A percentile compares a stretch with the other conserved stretches of the same genome.
phyloP scores from a whole-genome alignment of 257 asterid species.

The Ajuga chamaepitys region DNA sequence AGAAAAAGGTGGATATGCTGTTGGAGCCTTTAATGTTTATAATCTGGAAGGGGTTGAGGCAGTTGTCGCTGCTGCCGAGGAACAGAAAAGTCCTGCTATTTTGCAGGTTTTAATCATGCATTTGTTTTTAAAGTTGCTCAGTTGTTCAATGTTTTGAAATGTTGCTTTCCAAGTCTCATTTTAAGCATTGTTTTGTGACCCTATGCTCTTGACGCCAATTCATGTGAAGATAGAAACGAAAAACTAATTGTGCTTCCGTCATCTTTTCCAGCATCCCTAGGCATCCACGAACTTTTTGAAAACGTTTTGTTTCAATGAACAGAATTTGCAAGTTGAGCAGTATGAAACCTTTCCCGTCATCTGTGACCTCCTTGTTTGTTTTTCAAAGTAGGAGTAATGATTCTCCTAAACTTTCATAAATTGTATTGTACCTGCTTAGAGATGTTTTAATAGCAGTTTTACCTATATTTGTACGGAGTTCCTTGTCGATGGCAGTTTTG shows the following conservation, averaged over 20 bases:
- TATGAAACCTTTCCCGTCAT: neutral
- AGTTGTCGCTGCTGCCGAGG: slow-evolving; percentile 96
- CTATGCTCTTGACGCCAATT: neutral
- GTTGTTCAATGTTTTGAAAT: neutral
- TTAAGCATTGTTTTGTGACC: neutral
- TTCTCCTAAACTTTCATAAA: neutral
- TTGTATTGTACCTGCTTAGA: neutral
- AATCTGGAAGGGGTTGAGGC: slow-evolving; percentile 94
- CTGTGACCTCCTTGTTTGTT: neutral
- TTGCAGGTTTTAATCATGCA: slow-evolving; percentile 61
- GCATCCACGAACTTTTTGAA: neutral
- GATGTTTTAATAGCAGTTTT: neutral
- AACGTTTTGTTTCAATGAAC: neutral
- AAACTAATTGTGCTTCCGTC: neutral
- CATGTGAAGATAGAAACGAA: neutral
- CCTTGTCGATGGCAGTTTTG: neutral
- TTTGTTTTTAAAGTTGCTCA: neutral
- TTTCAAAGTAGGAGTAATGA: neutral
- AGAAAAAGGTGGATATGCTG: slow-evolving; percentile 80
- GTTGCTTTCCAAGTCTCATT: neutral
- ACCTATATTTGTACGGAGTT: neutral
- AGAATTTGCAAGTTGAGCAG: neutral
- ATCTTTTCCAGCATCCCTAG: neutral
- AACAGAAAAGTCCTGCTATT: slow-evolving; percentile 82
- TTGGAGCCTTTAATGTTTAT: slow-evolving; percentile 91